A percentile compares a stretch with the other conserved stretches of the same genome.
Evolutionary conservation across 306 rosid species (phyloP).

Genomic region (Dryas alaskensis): DNA sequence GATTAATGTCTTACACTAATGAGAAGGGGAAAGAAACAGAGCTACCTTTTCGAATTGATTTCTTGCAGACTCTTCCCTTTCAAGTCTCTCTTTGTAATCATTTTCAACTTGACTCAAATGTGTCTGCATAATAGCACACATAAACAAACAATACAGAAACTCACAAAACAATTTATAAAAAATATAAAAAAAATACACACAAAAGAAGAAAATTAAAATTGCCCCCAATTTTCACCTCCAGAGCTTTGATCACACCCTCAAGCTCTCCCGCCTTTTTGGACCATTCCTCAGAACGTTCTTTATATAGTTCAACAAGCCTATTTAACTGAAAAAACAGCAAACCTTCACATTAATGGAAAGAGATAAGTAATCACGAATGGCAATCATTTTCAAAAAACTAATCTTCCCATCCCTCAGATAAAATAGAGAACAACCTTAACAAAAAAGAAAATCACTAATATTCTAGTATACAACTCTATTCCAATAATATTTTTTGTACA

Average conservation of each 20-base stretch:
- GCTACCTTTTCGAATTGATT: slow-evolving; percentile 68
- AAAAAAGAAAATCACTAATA: not conserved
- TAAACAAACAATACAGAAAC: not conserved
- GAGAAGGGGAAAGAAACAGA: not conserved
- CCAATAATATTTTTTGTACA: no score
- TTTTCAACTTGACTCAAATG: slow-evolving; percentile 72
- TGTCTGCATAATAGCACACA: slow-evolving; percentile 48
- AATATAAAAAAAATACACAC: slow-evolving; percentile 3
- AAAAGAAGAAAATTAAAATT: not conserved
- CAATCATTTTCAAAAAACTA: not conserved
- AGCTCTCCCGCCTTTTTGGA: slow-evolving; percentile 86
- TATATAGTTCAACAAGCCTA: slow-evolving; percentile 78
- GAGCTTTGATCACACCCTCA: slow-evolving; percentile 83
- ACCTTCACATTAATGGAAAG: not conserved
- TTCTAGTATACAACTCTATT: not conserved
- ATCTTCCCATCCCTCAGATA: not conserved
- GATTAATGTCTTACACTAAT: not conserved
- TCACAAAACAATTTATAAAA: not conserved
- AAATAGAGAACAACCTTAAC: not conserved
- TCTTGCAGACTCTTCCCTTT: slow-evolving; percentile 57
- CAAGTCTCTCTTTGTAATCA: slow-evolving; percentile 70
- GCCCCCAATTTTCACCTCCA: slow-evolving; percentile 62
- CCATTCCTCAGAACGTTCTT: slow-evolving; percentile 90
- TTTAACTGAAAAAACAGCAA: slow-evolving; percentile 48
- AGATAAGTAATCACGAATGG: not conserved